phyloP scores from a whole-genome alignment of 1,284 basidiomycete species.

The Trichosporon ovoides region DNA sequence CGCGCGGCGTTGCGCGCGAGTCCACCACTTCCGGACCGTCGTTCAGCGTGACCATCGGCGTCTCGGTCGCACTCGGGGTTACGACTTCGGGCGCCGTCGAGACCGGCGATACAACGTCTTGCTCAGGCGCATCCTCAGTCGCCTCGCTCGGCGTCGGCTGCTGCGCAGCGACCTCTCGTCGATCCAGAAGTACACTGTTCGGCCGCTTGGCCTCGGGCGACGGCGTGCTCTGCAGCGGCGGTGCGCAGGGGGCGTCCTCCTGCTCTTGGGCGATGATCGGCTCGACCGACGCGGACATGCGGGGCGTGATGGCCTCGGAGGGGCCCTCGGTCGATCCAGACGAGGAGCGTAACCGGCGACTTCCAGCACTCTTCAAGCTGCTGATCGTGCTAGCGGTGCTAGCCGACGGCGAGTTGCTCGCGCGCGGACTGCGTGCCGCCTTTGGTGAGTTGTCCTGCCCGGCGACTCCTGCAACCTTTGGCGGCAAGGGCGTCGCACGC shows the following conservation, averaged over 20 bases:
- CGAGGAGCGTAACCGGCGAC: conserved; percentile 23
- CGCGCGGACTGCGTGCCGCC: neutral
- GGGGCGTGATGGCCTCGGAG: conserved; percentile 30
- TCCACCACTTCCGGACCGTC: neutral
- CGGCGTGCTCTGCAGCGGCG: neutral
- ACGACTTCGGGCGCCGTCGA: neutral
- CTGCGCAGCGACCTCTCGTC: neutral
- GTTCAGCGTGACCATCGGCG: neutral
- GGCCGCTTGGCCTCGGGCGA: neutral
- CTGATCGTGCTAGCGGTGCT: conserved; percentile 2
- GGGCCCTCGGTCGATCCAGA: conserved; percentile 34
- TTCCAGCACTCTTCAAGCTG: neutral
- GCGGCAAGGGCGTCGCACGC: conserved; percentile 20
- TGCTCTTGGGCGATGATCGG: conserved; percentile 30
- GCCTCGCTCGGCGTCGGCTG: neutral
- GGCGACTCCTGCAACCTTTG: conserved; percentile 14
- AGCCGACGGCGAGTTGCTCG: neutral
- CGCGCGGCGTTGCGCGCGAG: neutral
- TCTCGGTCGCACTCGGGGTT: neutral
- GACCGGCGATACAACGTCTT: neutral
- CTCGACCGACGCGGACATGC: conserved; percentile 21
- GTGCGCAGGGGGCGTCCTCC: conserved; percentile 9
- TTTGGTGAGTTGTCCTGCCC: neutral
- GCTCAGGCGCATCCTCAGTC: neutral
- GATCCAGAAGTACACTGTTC: neutral